Evolutionary conservation across 768 basidiomycete species (phyloP), one percentile per base, ranked within the genome.

Genomic region (Lentinula guzmanii): DNA sequence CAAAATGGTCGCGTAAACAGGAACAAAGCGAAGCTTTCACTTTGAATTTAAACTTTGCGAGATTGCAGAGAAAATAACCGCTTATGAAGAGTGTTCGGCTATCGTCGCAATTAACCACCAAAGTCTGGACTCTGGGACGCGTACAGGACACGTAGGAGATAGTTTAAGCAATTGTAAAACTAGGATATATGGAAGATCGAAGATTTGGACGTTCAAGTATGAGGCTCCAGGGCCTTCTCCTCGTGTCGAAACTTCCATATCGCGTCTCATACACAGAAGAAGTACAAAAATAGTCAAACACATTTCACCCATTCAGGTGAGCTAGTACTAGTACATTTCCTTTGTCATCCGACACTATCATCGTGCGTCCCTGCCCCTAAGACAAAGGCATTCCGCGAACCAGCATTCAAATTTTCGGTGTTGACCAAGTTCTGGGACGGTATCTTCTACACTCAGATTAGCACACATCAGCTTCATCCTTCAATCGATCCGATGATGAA

Each of bases 11-110:
- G 24, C 3, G 37, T 8, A 39, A 39, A 13, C 5, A 13, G 37
- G 37, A 39, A 39, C 9, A 39, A 39, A 39, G 3, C 37, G 11
- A 0, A 8, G 37, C 37, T 37, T 37, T 37, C 37, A 11, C 37
- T 39, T 8, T 3, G 8, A 13, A 76, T 74, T 45, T 28, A 28
- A 28, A 28, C 28, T 28, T 28, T 45, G 43, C n/a, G n/a, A 13
- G 43, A 45, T n/a, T 45, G 43, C 43, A 16, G 43, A 45, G 43
- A 45, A 45, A 18, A 16, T 21, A 15, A 6, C 16, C 43, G 43
- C 43, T 45, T 45, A 18, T 11, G 39, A 18, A 45, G n/a, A 16
- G 7, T n/a, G n/a, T 45, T 45, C 43, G 43, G 43, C 43, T 16
- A 7, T 45, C 18, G 43, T 15, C 43, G 43, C 28, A 3, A 28